These are phyloP conservation scores for Pseudodiploospora longispora DNA, from an alignment of 2,329 filamentous ascomycete species.

Conservation along the genomic window DNA sequence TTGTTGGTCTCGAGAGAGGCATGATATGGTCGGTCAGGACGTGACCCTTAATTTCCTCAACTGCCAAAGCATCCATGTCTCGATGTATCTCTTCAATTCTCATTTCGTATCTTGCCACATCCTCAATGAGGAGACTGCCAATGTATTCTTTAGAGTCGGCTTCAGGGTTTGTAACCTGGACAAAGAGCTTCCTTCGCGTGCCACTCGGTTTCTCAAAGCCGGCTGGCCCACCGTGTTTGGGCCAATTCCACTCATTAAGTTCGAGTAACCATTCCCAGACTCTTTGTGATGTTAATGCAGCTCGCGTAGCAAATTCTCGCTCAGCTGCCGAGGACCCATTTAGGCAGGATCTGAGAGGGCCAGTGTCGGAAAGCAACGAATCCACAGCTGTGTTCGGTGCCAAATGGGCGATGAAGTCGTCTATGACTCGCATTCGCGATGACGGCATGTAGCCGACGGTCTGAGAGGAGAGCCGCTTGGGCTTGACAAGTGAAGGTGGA, in stretches of 20 bases:
- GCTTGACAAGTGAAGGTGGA: slow-evolving; percentile 23
- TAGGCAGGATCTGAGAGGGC: slow-evolving; percentile 49
- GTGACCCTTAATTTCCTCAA: slow-evolving; percentile 85
- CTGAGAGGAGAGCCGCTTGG: slow-evolving; percentile 22
- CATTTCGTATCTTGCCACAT: slow-evolving; percentile 60
- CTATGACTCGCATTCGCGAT: slow-evolving; percentile 36
- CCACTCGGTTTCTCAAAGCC: slow-evolving; percentile 45
- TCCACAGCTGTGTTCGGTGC: slow-evolving; percentile 53
- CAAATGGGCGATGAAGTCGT: slow-evolving; percentile 55
- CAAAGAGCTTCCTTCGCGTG: slow-evolving; percentile 32
- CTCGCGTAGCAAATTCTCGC: slow-evolving; percentile 62
- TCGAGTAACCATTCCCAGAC: slow-evolving; percentile 72
- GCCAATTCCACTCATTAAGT: slow-evolving; percentile 53
- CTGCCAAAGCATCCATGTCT: slow-evolving; percentile 60
- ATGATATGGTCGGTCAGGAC: slow-evolving; percentile 75
- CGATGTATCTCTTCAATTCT: slow-evolving; percentile 66
- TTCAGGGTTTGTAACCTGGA: slow-evolving; percentile 15
- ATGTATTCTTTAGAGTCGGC: slow-evolving; percentile 40
- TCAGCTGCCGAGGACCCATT: slow-evolving; percentile 56
- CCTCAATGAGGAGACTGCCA: slow-evolving; percentile 59
- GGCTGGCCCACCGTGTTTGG: slow-evolving; percentile 35
- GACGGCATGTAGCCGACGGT: slow-evolving; percentile 29
- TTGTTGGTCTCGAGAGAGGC: slow-evolving; percentile 34
- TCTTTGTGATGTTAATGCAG: slow-evolving; percentile 61
- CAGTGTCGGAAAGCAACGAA: slow-evolving; percentile 47